phyloP scores from a whole-genome alignment of 208 protist species.

The Pavlovales sp. region DNA sequence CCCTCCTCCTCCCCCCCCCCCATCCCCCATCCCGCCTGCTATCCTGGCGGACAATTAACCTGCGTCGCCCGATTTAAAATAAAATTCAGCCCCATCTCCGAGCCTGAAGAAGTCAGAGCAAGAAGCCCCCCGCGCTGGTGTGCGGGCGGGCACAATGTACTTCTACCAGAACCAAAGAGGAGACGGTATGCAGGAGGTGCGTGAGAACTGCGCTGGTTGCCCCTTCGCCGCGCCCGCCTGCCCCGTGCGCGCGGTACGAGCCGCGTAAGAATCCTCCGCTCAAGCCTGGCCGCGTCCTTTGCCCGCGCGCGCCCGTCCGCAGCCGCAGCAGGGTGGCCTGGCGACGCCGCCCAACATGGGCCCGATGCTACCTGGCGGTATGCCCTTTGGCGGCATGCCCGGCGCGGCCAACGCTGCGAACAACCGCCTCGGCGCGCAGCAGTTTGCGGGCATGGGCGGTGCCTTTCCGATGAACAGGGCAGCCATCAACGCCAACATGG shows the following conservation, averaged over 20 bases:
- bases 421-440: neutral
- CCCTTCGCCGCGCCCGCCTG: too few relatives aligned
- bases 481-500: neutral
- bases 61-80: too few relatives aligned
- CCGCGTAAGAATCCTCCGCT: too few relatives aligned
- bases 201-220: neutral
- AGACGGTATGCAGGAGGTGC: neutral
- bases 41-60: too few relatives aligned
- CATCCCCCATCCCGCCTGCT: too few relatives aligned
- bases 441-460: neutral
- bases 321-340: neutral
- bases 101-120: too few relatives aligned
- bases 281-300: neutral
- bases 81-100: too few relatives aligned
- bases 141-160: too few relatives aligned
- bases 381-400: neutral
- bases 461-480: neutral
- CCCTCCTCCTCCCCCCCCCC: too few relatives aligned
- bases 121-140: too few relatives aligned
- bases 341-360: neutral
- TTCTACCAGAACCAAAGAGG: neutral
- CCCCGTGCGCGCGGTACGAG: too few relatives aligned
- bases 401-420: neutral
- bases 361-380: neutral
- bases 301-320: too few relatives aligned